phyloP scores from a whole-genome alignment of 139 green algal genomes.

The Chlamydomonas applanata region DNA sequence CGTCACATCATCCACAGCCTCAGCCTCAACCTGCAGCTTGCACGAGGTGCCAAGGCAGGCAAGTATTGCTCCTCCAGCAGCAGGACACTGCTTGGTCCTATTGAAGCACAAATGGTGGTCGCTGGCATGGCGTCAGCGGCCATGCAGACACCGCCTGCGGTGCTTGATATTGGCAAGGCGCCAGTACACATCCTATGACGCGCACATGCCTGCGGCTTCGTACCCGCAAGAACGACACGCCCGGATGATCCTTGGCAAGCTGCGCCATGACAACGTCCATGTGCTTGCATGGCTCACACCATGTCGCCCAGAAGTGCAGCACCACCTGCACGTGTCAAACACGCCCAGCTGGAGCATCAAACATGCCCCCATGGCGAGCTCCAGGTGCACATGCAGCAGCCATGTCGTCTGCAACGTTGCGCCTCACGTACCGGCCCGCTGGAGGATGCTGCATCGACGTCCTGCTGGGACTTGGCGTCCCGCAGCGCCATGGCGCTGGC shows the following conservation, averaged over 20 bases:
- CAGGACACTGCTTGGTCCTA: not conserved
- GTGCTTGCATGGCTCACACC: slow-evolving; percentile 80
- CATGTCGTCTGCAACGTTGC: too few relatives aligned
- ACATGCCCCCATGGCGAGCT: not conserved
- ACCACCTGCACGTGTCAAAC: slow-evolving; percentile 42
- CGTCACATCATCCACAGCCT: slow-evolving; percentile 73
- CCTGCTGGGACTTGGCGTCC: not conserved
- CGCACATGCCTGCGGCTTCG: too few relatives aligned
- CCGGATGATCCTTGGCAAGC: slow-evolving; percentile 49
- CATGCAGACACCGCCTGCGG: too few relatives aligned
- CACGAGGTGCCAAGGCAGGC: not conserved
- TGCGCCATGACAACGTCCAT: slow-evolving; percentile 67
- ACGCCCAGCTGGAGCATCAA: not conserved
- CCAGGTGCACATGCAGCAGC: too few relatives aligned
- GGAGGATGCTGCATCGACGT: not conserved
- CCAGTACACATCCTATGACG: not conserved
- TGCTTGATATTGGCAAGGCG: too few relatives aligned
- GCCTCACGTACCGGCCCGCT: not conserved
- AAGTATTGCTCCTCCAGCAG: not conserved
- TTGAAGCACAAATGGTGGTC: not conserved
- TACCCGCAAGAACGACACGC: slow-evolving; percentile 47
- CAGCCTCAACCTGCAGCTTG: slow-evolving; percentile 72
- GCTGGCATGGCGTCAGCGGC: too few relatives aligned
- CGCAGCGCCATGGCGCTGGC: not conserved
- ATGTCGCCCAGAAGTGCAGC: slow-evolving; percentile 78